Base-by-base conservation (phyloP, 2,329 filamentous ascomycete species). In the Aspergillus intermedius region DNA sequence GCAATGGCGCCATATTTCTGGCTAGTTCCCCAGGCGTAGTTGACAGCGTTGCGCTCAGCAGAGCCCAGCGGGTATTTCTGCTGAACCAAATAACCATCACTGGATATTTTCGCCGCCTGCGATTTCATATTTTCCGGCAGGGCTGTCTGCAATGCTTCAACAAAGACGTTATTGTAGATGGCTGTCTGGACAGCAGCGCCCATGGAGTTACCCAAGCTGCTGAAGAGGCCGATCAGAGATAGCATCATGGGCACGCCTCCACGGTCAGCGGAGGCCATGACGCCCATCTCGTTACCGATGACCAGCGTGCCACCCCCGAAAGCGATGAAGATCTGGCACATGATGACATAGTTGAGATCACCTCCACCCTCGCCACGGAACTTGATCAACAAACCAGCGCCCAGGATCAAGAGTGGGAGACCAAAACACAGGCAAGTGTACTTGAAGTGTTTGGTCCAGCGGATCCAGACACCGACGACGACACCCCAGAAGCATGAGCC, bases 81-180 rank as follows among this genome's bases (percentile, higher is more conserved):
- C 44, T 71, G 67, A 5, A 52, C 50, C 1, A 47, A 12, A 37
- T 63, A 66, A 1, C 65, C 64, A 7, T 54, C 59, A 3, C 55
- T 5, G 44, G 56, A 66, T 21, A 70, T 62, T 1, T 46, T 23
- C 1, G 42, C 43, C 19, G 45, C 48, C 39, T 63, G 58, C 0
- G 51, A 39, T 42, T 57, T 55, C 35, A 53, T n/a, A 5, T 56
- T 50, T 0, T 49, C 57, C 0, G 80, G 79, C 0, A 83, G 66
- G 47, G 72, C 67, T 23, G 60, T 58, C 25, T 53, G 51, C 8
- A 84, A 70, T 0, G 71, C 69, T 2, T 66, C 57, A 5, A 72
- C 72, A 62, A 84, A 80, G 1, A 77, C 74, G 50, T 76, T 74
- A 2, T 75, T 79, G 77, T 81, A 86, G 54, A 86, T 82, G 21